Conservation (phyloP, 257 asterid genomes). For the Capsicum baccatum region DNA sequence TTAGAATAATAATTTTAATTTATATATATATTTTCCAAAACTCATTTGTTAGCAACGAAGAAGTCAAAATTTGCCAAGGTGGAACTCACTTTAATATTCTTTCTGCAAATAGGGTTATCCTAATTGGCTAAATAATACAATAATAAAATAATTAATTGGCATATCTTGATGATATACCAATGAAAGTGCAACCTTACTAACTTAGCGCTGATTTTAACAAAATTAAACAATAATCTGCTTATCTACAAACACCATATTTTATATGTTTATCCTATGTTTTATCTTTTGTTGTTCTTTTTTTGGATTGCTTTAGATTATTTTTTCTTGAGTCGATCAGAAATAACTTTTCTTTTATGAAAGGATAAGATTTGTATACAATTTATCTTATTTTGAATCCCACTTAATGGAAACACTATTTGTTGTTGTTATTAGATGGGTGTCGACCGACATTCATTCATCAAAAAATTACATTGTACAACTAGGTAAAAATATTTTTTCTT, state of each 20-base stretch:
- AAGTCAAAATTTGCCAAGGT: neutral
- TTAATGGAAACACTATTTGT: neutral
- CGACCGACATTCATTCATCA: too few relatives aligned
- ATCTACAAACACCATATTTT: neutral
- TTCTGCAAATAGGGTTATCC: neutral
- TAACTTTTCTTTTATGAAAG: fast-evolving
- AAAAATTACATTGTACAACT: too few relatives aligned
- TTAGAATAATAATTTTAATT: neutral
- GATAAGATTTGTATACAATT: fast-evolving
- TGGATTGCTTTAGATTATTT: too few relatives aligned
- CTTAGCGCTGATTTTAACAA: neutral
- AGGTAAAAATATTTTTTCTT: too few relatives aligned
- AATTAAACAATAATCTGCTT: neutral
- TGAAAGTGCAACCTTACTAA: neutral
- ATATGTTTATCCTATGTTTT: neutral
- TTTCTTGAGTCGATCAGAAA: neutral
- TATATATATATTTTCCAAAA: neutral
- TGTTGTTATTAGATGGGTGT: neutral
- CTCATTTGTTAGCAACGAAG: neutral
- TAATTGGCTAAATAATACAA: neutral
- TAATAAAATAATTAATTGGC: neutral
- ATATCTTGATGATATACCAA: neutral
- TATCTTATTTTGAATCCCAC: neutral
- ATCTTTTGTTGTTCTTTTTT: too few relatives aligned
- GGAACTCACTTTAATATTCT: neutral